A percentile compares a stretch with the other conserved stretches of the same genome.
Evolutionary conservation across 179 eudicot species (phyloP).

Genomic region (Drosera spatulata): DNA sequence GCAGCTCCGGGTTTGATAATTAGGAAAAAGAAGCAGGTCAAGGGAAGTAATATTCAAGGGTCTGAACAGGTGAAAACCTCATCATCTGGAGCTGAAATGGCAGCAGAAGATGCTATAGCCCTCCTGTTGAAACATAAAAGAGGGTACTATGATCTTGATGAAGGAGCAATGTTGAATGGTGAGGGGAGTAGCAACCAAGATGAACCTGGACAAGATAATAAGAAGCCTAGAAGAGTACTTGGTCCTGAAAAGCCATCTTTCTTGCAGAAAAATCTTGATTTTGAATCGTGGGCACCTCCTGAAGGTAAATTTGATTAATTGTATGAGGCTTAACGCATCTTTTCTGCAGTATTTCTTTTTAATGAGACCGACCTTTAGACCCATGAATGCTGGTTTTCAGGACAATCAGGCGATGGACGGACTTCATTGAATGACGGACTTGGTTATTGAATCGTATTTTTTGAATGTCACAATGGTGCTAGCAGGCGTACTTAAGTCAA

Average conservation of each 20-base stretch:
- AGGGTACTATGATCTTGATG: conserved; percentile 45
- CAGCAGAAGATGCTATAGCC: conserved; percentile 80
- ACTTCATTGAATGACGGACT: conserved; percentile 81
- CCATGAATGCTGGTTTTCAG: conserved; percentile 28
- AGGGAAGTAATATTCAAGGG: conserved; percentile 13
- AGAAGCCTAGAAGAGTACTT: conserved; percentile 47
- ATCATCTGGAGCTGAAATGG: conserved; percentile 23
- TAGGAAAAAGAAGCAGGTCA: conserved; percentile 71
- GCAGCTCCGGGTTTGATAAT: conserved; percentile 91
- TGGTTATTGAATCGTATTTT: conserved; percentile 39
- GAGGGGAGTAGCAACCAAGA: conserved; percentile 13
- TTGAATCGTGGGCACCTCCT: conserved; percentile 87
- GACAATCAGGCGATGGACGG: conserved; percentile 97
- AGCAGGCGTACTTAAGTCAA: too few relatives aligned
- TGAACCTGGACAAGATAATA: conserved; percentile 28
- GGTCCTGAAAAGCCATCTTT: conserved; percentile 82
- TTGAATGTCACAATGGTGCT: too few relatives aligned
- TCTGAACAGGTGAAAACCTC: conserved; percentile 15
- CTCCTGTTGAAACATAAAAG: conserved; percentile 68
- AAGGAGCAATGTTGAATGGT: conserved; percentile 16
- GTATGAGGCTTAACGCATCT: background rate
- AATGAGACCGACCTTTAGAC: conserved; percentile 9
- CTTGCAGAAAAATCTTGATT: conserved; percentile 22
- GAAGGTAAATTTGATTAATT: conserved; percentile 41
- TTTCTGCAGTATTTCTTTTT: background rate